phyloP scores from a whole-genome alignment of 1,284 basidiomycete species.

The Lentinula novae-zelandiae region DNA sequence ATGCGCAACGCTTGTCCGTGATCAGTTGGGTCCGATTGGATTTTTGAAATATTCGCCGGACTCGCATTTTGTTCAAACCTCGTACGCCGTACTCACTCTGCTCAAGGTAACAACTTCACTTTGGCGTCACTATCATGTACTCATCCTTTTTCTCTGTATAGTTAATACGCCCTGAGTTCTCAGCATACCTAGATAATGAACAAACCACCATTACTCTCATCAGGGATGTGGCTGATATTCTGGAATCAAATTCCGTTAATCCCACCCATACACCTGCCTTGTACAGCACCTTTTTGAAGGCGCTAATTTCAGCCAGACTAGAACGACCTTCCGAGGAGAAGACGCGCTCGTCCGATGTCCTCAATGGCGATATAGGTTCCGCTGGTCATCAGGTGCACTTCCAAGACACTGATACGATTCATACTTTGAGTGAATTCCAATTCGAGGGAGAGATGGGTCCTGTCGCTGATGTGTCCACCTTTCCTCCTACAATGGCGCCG shows the following conservation, averaged over 20 bases:
- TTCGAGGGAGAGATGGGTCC: constrained; percentile 79
- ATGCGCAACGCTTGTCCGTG: constrained; percentile 67
- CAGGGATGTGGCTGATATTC: constrained; percentile 75
- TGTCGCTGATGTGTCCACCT: constrained; percentile 71
- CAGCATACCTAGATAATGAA: constrained; percentile 72
- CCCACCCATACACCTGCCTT: constrained; percentile 80
- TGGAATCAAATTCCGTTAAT: constrained; percentile 74
- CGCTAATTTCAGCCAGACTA: constrained; percentile 63
- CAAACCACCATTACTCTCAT: constrained; percentile 69
- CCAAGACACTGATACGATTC: constrained; percentile 19
- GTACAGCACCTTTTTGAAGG: constrained; percentile 83
- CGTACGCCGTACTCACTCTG: constrained; percentile 84
- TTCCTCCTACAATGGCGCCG: constrained; percentile 77
- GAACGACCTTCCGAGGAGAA: background rate
- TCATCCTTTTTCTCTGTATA: constrained; percentile 25
- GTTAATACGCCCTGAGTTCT: constrained; percentile 82
- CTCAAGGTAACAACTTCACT: constrained; percentile 61
- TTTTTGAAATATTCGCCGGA: constrained; percentile 87
- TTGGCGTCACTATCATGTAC: background rate
- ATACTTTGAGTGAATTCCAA: constrained; percentile 51
- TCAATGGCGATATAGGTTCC: constrained; percentile 10
- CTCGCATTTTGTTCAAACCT: constrained; percentile 87
- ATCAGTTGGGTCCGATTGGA: constrained; percentile 72
- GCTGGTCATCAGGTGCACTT: constrained; percentile 14
- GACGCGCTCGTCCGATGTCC: constrained; percentile 13